Evolutionary conservation across 163 green algal genomes (phyloP).

Genomic region (Scenedesmus sp.): DNA sequence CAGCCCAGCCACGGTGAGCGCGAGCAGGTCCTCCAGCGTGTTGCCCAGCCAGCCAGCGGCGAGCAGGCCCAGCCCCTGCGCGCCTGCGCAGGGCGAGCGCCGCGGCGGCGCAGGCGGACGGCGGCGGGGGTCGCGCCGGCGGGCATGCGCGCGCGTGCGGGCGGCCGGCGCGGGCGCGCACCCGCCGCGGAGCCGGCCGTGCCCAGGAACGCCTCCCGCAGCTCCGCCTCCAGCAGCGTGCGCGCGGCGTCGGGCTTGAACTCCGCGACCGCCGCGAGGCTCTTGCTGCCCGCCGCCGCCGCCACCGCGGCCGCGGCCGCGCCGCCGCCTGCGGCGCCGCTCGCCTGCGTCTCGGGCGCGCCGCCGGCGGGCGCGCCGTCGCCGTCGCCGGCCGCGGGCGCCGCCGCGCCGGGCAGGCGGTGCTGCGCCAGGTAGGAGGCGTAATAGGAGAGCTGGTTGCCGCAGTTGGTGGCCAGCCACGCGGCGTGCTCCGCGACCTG

Average conservation of each 20-base stretch:
- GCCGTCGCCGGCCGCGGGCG: constrained; percentile 17
- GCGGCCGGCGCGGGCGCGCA: no score
- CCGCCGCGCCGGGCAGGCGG: constrained; percentile 6
- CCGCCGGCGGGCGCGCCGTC: not conserved
- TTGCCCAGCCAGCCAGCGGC: constrained; percentile 74
- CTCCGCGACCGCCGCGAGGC: constrained; percentile 44
- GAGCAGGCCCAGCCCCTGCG: constrained; percentile 62
- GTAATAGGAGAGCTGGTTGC: constrained; percentile 69
- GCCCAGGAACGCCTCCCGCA: constrained; percentile 68
- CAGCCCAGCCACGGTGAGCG: constrained; percentile 63
- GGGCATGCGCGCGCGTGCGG: no score
- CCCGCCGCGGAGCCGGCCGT: constrained; percentile 69
- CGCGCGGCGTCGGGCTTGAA: constrained; percentile 68
- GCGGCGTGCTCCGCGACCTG: constrained; percentile 74
- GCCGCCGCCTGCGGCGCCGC: constrained; percentile 7
- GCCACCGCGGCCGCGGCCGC: not conserved
- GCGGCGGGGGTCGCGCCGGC: no score
- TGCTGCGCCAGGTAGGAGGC: constrained; percentile 35
- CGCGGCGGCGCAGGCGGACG: no score
- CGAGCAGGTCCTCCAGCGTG: constrained; percentile 86
- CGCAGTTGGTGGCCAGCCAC: constrained; percentile 84
- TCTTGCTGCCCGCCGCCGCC: not conserved
- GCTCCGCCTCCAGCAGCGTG: constrained; percentile 76
- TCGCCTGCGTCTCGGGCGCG: not conserved
- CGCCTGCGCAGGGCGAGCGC: constrained; percentile 47